Evolutionary conservation across 2,329 filamentous ascomycete species (phyloP).

Genomic region (Karstenula rhodostoma): DNA sequence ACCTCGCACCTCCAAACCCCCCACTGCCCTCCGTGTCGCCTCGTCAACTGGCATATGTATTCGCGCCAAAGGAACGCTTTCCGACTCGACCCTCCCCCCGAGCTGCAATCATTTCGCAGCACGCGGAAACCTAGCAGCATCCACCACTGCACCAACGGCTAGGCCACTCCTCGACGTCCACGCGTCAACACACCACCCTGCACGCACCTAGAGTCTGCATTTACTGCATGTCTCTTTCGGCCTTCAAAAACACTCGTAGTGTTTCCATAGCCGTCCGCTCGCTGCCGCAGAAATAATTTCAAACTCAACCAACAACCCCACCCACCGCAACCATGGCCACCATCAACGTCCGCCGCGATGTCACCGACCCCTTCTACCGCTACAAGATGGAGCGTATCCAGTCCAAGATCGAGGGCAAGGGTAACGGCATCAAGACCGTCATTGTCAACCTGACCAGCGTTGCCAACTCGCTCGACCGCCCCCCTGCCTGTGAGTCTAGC

Average conservation of each 20-base stretch:
- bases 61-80: constrained; percentile 94
- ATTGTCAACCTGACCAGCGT: constrained; percentile 97
- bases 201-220: constrained; percentile 41
- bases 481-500: constrained; percentile 70
- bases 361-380: constrained; percentile 98
- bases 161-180: constrained; percentile 59
- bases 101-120: constrained; percentile 98
- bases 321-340: constrained; percentile 82
- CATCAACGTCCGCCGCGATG: constrained; percentile 96
- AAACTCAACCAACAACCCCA: constrained; percentile 32
- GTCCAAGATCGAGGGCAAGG: constrained; percentile 99
- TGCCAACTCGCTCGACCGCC: constrained; percentile 88
- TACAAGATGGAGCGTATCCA: constrained; percentile 99
- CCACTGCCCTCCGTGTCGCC: constrained; percentile 37
- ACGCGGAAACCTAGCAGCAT: constrained; percentile 91
- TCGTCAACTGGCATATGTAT: constrained; percentile 86
- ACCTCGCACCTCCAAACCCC: constrained; percentile 34
- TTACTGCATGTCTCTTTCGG: constrained; percentile 68
- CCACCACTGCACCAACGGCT: constrained; percentile 92
- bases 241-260: constrained; percentile 60
- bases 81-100: constrained; percentile 91
- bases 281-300: constrained; percentile 41
- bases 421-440: constrained; percentile 99
- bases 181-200: constrained; percentile 49
- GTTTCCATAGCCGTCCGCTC: constrained; percentile 40